phyloP scores from a whole-genome alignment of 345 rosid genomes.

The Ceriops tagal region DNA sequence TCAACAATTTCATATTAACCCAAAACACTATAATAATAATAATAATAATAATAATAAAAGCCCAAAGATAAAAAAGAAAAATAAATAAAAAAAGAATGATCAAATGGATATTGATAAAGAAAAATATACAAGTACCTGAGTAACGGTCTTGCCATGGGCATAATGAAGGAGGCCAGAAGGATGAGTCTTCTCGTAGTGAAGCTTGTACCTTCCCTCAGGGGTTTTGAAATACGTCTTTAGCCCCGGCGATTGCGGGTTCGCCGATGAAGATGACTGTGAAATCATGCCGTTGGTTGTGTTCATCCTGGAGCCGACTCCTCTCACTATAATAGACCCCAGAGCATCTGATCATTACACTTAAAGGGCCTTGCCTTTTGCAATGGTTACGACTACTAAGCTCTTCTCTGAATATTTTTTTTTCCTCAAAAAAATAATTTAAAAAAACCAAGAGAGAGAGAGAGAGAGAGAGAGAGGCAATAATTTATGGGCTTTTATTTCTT shows the following conservation, averaged over 20 bases:
- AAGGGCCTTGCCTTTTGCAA: conserved; percentile 25
- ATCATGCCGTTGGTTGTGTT: conserved; percentile 84
- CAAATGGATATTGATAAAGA: conserved; percentile 6
- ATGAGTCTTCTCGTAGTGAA: conserved; percentile 92
- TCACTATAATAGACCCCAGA: conserved; percentile 22
- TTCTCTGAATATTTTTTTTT: background rate
- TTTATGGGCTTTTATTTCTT: conserved; percentile 5
- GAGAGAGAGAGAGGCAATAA: background rate
- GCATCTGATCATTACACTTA: conserved; percentile 66
- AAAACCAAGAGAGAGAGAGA: too few species aligned
- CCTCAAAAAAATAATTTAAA: too few species aligned
- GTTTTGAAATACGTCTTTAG: conserved; percentile 97
- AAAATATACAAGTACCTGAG: conserved; percentile 54
- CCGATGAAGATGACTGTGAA: conserved; percentile 65
- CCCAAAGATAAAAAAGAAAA: background rate
- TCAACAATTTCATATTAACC: conserved; percentile 8
- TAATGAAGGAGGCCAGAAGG: conserved; percentile 94
- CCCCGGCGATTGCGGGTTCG: conserved; percentile 77
- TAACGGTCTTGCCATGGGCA: conserved; percentile 92
- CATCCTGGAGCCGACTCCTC: conserved; percentile 50
- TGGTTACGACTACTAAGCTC: background rate
- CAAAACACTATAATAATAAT: background rate
- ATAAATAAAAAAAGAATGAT: background rate
- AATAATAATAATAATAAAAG: background rate
- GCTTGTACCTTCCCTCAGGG: conserved; percentile 95